A percentile compares a stretch with the other conserved stretches of the same genome.
These are phyloP conservation scores for Botrytis deweyae DNA, from an alignment of 2,329 filamentous ascomycete species.

Conservation along the genomic window DNA sequence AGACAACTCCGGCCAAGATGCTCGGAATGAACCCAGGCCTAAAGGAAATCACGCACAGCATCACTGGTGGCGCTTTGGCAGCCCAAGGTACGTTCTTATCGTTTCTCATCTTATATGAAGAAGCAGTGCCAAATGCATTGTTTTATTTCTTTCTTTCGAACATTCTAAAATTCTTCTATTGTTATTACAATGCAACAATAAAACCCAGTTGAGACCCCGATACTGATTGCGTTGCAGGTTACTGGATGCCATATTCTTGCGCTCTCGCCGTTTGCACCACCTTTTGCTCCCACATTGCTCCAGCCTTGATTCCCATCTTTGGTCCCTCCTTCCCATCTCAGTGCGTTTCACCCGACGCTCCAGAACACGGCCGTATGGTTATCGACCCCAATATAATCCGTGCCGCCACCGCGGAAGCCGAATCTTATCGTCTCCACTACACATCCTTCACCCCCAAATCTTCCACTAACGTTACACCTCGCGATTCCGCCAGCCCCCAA, in stretches of 20 bases:
- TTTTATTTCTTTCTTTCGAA: not conserved
- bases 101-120: not conserved
- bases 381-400: slow-evolving; percentile 59
- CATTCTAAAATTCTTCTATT: not conserved
- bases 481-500: slow-evolving; percentile 16
- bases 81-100: slow-evolving; percentile 68
- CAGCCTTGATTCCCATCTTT: slow-evolving; percentile 86
- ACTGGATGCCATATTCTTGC: slow-evolving; percentile 92
- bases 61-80: slow-evolving; percentile 85
- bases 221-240: slow-evolving; percentile 58
- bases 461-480: slow-evolving; percentile 24
- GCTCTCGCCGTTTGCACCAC: slow-evolving; percentile 85
- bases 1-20: slow-evolving; percentile 90
- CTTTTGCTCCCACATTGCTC: slow-evolving; percentile 83
- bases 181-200: slow-evolving; percentile 9
- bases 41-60: slow-evolving; percentile 86
- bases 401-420: slow-evolving; percentile 52
- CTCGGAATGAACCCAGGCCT: slow-evolving; percentile 75
- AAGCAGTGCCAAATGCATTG: not conserved
- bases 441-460: slow-evolving; percentile 28
- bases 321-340: slow-evolving; percentile 73
- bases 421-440: slow-evolving; percentile 42
- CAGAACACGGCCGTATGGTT: slow-evolving; percentile 65
- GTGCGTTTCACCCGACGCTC: slow-evolving; percentile 65
- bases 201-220: slow-evolving; percentile 17